phyloP scores from a whole-genome alignment of 371 early-diverging fungal species.

The Fennellomyces sp. region DNA sequence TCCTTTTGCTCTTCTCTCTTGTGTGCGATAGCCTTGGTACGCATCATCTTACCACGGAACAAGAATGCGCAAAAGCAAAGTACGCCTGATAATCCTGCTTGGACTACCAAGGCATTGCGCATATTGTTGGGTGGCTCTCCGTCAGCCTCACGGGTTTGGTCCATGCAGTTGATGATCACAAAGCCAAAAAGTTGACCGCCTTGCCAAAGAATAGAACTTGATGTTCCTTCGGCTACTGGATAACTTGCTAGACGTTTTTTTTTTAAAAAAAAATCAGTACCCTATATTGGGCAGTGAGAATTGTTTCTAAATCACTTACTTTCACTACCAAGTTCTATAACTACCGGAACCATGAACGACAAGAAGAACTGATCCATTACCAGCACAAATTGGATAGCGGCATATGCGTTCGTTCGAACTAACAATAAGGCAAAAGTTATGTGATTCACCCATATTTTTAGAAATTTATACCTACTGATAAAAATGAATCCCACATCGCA shows the following conservation, averaged over 20 bases:
- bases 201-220: slow-evolving; percentile 54
- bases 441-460: no score
- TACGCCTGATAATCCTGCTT: slow-evolving; percentile 24
- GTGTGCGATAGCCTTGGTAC: slow-evolving; percentile 15
- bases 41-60: slow-evolving; percentile 23
- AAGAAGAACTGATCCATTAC: slow-evolving; percentile 51
- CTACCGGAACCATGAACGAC: slow-evolving; percentile 50
- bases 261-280: neutral
- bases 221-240: slow-evolving; percentile 55
- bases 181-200: slow-evolving; percentile 53
- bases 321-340: slow-evolving; percentile 59
- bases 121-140: slow-evolving; percentile 29
- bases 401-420: slow-evolving; percentile 44
- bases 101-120: slow-evolving; percentile 30
- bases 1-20: neutral
- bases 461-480: slow-evolving; percentile 29
- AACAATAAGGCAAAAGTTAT: neutral
- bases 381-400: slow-evolving; percentile 45
- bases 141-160: slow-evolving; percentile 31
- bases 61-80: slow-evolving; percentile 17
- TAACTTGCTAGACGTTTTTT: slow-evolving; percentile 44
- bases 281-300: no score
- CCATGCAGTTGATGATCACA: slow-evolving; percentile 47
- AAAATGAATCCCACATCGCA: slow-evolving; percentile 51
- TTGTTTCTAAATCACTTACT: slow-evolving; percentile 30